Evolutionary conservation across 257 asterid species (phyloP).

Genomic region (Paulownia fortunei): DNA sequence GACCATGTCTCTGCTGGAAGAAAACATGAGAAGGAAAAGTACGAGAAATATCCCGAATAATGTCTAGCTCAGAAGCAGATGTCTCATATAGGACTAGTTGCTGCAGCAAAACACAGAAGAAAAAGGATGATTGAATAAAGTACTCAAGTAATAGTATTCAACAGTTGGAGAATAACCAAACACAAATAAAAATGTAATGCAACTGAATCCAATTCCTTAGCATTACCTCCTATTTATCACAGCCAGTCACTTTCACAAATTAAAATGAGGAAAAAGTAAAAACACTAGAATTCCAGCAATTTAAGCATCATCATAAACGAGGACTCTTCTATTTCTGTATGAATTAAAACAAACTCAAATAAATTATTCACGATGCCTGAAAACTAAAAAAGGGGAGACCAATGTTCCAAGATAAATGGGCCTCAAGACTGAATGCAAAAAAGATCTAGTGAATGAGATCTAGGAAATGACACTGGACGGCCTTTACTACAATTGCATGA

Average conservation of each 20-base stretch:
- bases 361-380: slow-evolving; percentile 12
- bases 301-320: slow-evolving; percentile 12
- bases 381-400: background rate
- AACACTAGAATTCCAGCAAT: background rate
- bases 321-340: background rate
- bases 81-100: slow-evolving; percentile 99
- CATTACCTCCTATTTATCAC: background rate
- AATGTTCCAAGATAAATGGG: slow-evolving; percentile 1
- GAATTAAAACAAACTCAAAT: slow-evolving; percentile 8
- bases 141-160: slow-evolving; percentile 13
- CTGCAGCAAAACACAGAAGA: slow-evolving; percentile 65
- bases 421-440: slow-evolving; percentile 6
- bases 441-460: background rate
- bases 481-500: background rate
- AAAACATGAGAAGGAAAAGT: slow-evolving; percentile 98
- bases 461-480: background rate
- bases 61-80: slow-evolving; percentile 96
- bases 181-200: background rate
- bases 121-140: slow-evolving; percentile 24
- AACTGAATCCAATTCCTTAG: background rate
- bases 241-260: background rate
- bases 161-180: slow-evolving; percentile 6
- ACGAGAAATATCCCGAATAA: slow-evolving; percentile 97
- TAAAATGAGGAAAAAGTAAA: background rate
- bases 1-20: slow-evolving; percentile 99